Conservation (phyloP, 441 rosid genomes). For the Gossypium schwendimanii region DNA sequence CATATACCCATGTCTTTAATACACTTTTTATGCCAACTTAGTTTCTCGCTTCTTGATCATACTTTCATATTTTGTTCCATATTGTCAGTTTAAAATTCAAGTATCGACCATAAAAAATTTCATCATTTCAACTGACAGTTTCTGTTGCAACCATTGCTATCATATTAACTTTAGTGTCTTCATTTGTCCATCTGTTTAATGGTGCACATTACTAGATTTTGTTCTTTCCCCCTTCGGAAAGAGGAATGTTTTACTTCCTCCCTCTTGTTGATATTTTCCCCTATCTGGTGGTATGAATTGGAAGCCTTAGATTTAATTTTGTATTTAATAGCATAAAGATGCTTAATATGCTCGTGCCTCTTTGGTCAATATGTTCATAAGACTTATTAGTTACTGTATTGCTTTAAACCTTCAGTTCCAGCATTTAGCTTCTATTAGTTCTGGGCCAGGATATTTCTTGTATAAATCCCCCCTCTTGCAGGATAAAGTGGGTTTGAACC, state of each 20-base stretch:
- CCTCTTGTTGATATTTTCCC: too few species aligned
- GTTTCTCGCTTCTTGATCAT: neutral
- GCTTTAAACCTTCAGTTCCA: too few species aligned
- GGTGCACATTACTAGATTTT: neutral
- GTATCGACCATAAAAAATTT: neutral
- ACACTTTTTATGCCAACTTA: neutral
- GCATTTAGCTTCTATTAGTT: too few species aligned
- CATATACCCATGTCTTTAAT: too few species aligned
- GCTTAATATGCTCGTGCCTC: too few species aligned
- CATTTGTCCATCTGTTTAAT: neutral
- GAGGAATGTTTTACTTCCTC: neutral
- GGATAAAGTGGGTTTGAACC: too few species aligned
- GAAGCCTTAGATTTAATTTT: too few species aligned
- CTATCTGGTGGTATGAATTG: neutral
- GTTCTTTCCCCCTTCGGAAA: neutral
- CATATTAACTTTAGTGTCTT: neutral
- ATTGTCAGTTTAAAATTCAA: neutral
- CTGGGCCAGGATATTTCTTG: too few species aligned
- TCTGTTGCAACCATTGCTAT: neutral
- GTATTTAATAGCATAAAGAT: too few species aligned
- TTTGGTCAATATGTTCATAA: too few species aligned
- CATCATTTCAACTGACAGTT: neutral
- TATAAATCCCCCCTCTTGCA: too few species aligned
- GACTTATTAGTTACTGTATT: too few species aligned
- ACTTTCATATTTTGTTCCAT: neutral